A percentile compares a stretch with the other conserved stretches of the same genome.
Evolutionary conservation across 768 basidiomycete genomes (phyloP).

Genomic region (Hypholoma fasciculare): DNA sequence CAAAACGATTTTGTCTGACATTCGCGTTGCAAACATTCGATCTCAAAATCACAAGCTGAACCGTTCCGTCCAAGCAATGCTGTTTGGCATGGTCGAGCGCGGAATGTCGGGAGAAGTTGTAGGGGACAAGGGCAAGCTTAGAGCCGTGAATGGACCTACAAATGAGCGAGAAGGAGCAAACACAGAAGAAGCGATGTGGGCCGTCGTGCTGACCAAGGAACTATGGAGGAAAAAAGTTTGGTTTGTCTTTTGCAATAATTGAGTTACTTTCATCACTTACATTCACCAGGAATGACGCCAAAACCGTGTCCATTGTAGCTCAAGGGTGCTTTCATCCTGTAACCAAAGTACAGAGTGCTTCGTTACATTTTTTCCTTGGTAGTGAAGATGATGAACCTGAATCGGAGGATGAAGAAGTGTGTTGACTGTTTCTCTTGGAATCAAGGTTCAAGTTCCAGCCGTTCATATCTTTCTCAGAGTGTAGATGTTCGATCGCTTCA

Average conservation of each 20-base stretch:
- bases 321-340: slow-evolving; percentile 93
- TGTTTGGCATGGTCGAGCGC: slow-evolving; percentile 94
- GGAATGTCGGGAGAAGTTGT: slow-evolving; percentile 82
- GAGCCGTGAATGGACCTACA: slow-evolving; percentile 35
- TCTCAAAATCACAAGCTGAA: slow-evolving; percentile 96
- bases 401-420: slow-evolving; percentile 60
- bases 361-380: slow-evolving; percentile 96
- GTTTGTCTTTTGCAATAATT: slow-evolving; percentile 36
- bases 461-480: slow-evolving; percentile 34
- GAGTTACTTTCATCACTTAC: neutral
- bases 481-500: slow-evolving; percentile 73
- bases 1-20: slow-evolving; percentile 91
- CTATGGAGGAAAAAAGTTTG: slow-evolving; percentile 94
- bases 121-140: slow-evolving; percentile 82
- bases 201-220: slow-evolving; percentile 89
- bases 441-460: neutral
- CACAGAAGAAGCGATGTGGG: slow-evolving; percentile 96
- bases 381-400: slow-evolving; percentile 75
- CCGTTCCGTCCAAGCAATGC: slow-evolving; percentile 90
- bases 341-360: slow-evolving; percentile 91
- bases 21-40: slow-evolving; percentile 85
- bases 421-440: slow-evolving; percentile 38
- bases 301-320: slow-evolving; percentile 89
- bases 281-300: slow-evolving; percentile 73
- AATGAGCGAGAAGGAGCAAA: slow-evolving; percentile 40